Evolutionary conservation across 1,284 basidiomycete genomes (phyloP).

Genomic region (Cutaneotrichosporon dermatis): DNA sequence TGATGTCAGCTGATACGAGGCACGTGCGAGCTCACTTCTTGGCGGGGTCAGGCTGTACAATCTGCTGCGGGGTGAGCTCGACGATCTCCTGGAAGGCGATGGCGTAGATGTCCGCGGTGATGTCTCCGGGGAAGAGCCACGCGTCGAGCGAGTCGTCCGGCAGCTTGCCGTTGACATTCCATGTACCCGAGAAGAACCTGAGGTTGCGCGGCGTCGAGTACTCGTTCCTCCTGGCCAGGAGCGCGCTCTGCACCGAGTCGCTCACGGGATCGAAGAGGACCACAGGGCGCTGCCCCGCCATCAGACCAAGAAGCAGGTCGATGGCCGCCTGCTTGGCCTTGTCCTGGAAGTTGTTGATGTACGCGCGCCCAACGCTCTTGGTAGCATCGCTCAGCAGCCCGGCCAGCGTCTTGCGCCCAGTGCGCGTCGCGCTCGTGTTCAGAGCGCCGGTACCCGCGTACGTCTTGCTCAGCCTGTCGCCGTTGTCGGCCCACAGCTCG

Average conservation of each 20-base stretch:
- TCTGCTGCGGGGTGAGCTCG: constrained; percentile 91
- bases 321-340: constrained; percentile 91
- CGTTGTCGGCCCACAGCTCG: constrained; percentile 95
- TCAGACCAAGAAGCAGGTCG: constrained; percentile 90
- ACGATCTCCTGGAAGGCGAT: constrained; percentile 98
- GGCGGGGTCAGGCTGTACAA: constrained; percentile 91
- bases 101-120: constrained; percentile 82
- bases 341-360: constrained; percentile 98
- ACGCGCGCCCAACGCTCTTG: constrained; percentile 85
- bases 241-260: constrained; percentile 69
- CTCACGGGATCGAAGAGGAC: constrained; percentile 92
- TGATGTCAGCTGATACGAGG: constrained; percentile 36
- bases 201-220: constrained; percentile 76
- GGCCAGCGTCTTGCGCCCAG: constrained; percentile 87
- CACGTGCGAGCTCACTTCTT: constrained; percentile 59
- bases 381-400: constrained; percentile 92
- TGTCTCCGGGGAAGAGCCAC: constrained; percentile 73
- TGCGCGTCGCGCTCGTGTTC: constrained; percentile 92
- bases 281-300: constrained; percentile 80
- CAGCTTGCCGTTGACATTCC: constrained; percentile 87
- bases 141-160: constrained; percentile 77
- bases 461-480: constrained; percentile 78
- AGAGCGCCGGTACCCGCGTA: constrained; percentile 96
- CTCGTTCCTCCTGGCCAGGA: constrained; percentile 67
- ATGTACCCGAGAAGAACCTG: constrained; percentile 81